Percentiles rank a stretch among this genome's conserved stretches.
These are phyloP conservation scores for Colletotrichum sp. DNA, from an alignment of 2,329 filamentous ascomycete genomes.

Conservation along the genomic window DNA sequence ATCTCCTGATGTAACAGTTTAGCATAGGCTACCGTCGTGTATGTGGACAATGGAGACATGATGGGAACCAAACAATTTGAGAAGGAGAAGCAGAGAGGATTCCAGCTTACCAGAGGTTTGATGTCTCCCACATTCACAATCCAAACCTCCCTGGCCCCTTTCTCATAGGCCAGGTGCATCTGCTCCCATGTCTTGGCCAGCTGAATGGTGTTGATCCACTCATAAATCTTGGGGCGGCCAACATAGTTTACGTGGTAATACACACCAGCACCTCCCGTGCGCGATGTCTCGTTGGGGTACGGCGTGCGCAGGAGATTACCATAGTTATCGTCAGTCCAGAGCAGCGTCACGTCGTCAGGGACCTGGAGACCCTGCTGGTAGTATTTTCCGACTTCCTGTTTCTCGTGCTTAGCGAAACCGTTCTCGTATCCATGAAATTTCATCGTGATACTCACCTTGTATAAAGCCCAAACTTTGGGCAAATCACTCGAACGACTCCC, in stretches of 20 bases:
- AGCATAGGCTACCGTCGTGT: not conserved
- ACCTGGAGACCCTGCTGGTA: slow-evolving; percentile 63
- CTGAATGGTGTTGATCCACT: slow-evolving; percentile 71
- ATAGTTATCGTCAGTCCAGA: slow-evolving; percentile 70
- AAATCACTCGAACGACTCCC: slow-evolving; percentile 34
- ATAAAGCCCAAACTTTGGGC: slow-evolving; percentile 64
- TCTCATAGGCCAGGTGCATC: slow-evolving; percentile 65
- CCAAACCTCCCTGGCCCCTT: slow-evolving; percentile 61
- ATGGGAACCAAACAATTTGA: accelerated
- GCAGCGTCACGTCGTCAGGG: slow-evolving; percentile 64
- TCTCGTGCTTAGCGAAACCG: not conserved
- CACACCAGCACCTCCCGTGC: slow-evolving; percentile 62
- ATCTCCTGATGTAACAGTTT: slow-evolving; percentile 34
- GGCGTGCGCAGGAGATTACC: slow-evolving; percentile 66
- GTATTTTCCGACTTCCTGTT: slow-evolving; percentile 54
- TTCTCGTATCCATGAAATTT: not conserved
- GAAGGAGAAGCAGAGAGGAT: accelerated
- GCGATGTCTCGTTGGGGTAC: slow-evolving; percentile 54
- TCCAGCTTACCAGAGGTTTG: slow-evolving; percentile 47
- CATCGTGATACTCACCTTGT: slow-evolving; percentile 41
- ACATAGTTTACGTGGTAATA: slow-evolving; percentile 64
- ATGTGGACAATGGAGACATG: accelerated
- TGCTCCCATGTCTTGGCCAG: slow-evolving; percentile 70
- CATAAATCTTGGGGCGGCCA: slow-evolving; percentile 63
- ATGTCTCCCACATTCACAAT: slow-evolving; percentile 70